Base-by-base conservation (phyloP, 192 early-diverging fungal genomes). In the Coemansia sp. region DNA sequence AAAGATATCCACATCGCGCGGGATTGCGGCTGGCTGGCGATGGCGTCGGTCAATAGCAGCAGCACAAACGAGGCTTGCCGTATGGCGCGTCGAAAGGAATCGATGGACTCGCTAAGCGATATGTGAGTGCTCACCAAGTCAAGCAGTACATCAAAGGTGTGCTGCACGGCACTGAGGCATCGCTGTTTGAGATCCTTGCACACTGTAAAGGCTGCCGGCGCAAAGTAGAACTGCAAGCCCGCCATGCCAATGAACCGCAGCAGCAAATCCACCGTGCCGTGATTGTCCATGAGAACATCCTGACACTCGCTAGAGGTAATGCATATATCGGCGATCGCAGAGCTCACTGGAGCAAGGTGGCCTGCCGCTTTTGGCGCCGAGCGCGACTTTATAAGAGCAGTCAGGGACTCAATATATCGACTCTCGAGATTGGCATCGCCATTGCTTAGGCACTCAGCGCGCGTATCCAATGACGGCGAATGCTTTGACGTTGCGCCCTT, bases 201-300 rank as follows among this genome's bases (percentile, higher is more conserved):
- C 14, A 24, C 29, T 15, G 61, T 9, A 56, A 64, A 41, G 12
- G 15, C 62, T 14, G 39, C 45, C 29, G 64, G 60, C 17, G 24
- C 24, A 15, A 51, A 24, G 29, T 31, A 49, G 19, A 63, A 66
- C 8, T n/a, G 38, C 36, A 12, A 27, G 15, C 45, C 38, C 2
- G 38, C 20, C 10, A 14, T 54, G 19, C 47, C 57, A 24, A 49
- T 32, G 45, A 60, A 77, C 14, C 70, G 67, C 12, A 64, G 27
- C 19, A 82, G 56, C 64, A 76, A 24, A 14, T 82, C 79, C 19
- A 82, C 39, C 5, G 47, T 40, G 51, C 67, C 68, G 6, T 27
- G 4, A 20, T 82, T 81, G 17, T 20, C 74, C 4, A 25, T 42
- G 20, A 76, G 29, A 1, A 61, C 11, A 49, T 17, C 45, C 14